These are phyloP conservation scores for Ceratocystis papillata DNA, from an alignment of 2,329 filamentous ascomycete genomes.

Conservation along the genomic window DNA sequence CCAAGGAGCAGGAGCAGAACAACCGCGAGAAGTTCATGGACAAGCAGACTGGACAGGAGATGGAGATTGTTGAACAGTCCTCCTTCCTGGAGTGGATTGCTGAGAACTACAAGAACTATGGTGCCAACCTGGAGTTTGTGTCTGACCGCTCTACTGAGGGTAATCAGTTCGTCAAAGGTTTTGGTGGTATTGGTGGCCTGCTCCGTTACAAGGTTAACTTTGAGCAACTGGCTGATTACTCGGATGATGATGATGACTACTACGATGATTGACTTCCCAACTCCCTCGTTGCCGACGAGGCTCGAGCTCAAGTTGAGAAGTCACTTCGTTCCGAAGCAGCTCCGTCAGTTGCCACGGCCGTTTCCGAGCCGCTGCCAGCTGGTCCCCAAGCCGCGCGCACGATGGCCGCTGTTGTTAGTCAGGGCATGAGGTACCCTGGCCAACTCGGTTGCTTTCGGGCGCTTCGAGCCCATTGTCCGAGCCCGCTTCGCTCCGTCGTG, in stretches of 20 bases:
- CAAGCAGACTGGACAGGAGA: conserved; percentile 90
- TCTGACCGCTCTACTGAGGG: conserved; percentile 95
- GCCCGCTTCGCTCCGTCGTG: conserved; percentile 59
- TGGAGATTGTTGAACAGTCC: conserved; percentile 80
- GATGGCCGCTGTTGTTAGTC: conserved; percentile 30
- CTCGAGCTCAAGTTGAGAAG: conserved; percentile 55
- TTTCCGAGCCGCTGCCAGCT: conserved; percentile 35
- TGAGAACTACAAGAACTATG: conserved; percentile 96
- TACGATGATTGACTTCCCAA: conserved; percentile 88
- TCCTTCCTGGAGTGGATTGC: conserved; percentile 99
- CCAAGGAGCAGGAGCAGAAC: conserved; percentile 63
- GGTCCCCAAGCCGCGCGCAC: conserved; percentile 32
- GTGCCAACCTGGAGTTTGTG: conserved; percentile 90
- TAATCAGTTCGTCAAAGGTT: conserved; percentile 99
- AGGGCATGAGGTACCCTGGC: conserved; percentile 28
- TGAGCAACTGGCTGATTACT: conserved; percentile 87
- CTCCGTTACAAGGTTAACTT: conserved; percentile 99
- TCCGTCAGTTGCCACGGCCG: conserved; percentile 36
- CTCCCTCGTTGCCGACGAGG: conserved; percentile 81
- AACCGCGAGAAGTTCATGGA: conserved; percentile 79
- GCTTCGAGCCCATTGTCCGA: conserved; percentile 44
- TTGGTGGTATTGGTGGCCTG: conserved; percentile 94
- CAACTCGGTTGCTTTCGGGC: conserved; percentile 41
- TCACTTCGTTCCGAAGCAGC: conserved; percentile 30
- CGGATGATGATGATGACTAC: conserved; percentile 90